Evolutionary conservation across 1,284 basidiomycete species (phyloP), one percentile per base, ranked within the genome.

Genomic region (Sanguinoderma infundibulare): DNA sequence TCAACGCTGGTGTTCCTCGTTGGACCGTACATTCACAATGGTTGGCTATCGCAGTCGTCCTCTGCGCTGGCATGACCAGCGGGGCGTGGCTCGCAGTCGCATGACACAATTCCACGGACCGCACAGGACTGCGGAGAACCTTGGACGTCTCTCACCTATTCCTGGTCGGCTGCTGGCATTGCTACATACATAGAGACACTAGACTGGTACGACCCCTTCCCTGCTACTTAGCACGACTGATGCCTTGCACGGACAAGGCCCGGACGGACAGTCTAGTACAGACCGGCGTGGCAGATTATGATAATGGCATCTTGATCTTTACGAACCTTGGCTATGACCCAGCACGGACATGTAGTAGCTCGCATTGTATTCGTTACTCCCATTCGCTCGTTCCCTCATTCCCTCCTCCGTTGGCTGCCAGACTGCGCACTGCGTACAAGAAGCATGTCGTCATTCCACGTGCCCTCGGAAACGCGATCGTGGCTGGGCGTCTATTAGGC

Each of bases 71-170:
- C 30, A 26, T 66, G 10, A 56, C 55, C 2, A 55, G 60, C 8
- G 66, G 68, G 17, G 62, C 59, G 2, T 65, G 57, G 64, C 59
- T 69, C 26, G 63, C 53, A 0, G n/a, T 67, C 9, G 66, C 60
- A 24, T 69, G 56, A 66, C 5, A 38, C 15, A n/a, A 30, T 34
- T 26, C 34, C n/a, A 36, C 17, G 39, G n/a, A n/a, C n/a, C n/a
- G 20, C 32, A 10, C n/a, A 26, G 34, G 22, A 24, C 42, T 28
- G 14, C 42, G 26, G 42, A 28, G 14, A 28, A 26, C 42, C 42
- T 15, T 15, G 24, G 26, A 22, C 15, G 32, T 28, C 5, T 34
- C 36, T n/a, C 42, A 35, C 14, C 55, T 57, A 57, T 49, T 49
- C 38, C n/a, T 54, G 52, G 49, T 15, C 20, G 38, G 26, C 34